Evolutionary conservation across 2,329 filamentous ascomycete genomes (phyloP).

Genomic region (Microcyclospora pomicola): DNA sequence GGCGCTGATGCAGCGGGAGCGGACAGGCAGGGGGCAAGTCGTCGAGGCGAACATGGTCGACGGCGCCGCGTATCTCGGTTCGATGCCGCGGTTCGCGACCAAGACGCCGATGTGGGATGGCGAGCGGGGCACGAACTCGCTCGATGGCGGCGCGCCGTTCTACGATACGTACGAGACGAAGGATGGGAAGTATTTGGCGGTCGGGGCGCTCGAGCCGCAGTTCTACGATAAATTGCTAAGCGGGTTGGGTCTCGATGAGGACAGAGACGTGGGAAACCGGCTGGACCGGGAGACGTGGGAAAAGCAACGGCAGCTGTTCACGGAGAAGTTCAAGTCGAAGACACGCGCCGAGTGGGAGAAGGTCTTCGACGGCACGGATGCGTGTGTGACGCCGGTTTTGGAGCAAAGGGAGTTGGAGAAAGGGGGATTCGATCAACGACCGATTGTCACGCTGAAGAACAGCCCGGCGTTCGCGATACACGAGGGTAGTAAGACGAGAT

Average conservation of each 20-base stretch:
- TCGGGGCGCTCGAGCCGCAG: constrained; percentile 77
- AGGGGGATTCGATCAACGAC: constrained; percentile 54
- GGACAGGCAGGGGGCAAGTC: constrained; percentile 62
- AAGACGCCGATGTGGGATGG: constrained; percentile 49
- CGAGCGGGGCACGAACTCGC: constrained; percentile 57
- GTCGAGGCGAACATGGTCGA: constrained; percentile 98
- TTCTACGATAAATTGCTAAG: constrained; percentile 60
- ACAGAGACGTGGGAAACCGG: constrained; percentile 32
- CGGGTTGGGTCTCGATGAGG: constrained; percentile 46
- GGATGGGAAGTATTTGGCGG: constrained; percentile 67
- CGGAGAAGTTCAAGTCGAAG: constrained; percentile 50
- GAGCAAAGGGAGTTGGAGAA: constrained; percentile 57
- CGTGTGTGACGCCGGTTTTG: constrained; percentile 81
- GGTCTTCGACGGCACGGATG: constrained; percentile 81
- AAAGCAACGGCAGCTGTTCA: constrained; percentile 48
- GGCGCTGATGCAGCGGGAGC: constrained; percentile 54
- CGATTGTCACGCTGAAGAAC: constrained; percentile 51
- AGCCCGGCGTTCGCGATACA: constrained; percentile 56
- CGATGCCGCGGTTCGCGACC: constrained; percentile 56
- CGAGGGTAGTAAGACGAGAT: constrained; percentile 28
- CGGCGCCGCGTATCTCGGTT: constrained; percentile 64
- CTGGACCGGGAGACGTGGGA: constrained; percentile 54
- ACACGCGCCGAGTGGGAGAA: constrained; percentile 68
- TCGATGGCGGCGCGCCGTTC: constrained; percentile 77
- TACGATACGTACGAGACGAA: constrained; percentile 81